Base-by-base conservation (phyloP, 371 early-diverging fungal species). In the Rhizopus arrhizus region DNA sequence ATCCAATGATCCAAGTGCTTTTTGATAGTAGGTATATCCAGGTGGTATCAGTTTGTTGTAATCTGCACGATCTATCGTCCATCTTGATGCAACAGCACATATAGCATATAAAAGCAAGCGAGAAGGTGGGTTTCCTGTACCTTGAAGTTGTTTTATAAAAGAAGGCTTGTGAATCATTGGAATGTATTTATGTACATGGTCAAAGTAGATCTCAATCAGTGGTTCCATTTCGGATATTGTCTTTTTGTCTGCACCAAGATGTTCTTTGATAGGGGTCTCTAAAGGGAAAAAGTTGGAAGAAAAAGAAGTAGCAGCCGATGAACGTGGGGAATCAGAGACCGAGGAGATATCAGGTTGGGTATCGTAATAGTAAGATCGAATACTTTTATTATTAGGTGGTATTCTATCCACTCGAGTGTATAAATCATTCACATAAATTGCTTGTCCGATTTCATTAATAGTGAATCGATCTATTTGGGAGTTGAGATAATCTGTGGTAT, bases 161-260 rank as follows among this genome's bases (percentile, higher is more conserved):
- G 71, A 61, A 5, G 82, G 79, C 60, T 81, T 80, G 56, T 85
- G 77, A 29, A 87, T 69, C 64, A 87, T 84, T 4, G 87, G 87
- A 4, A 76, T 72, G 48, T 85, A 85, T 12, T 78, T 83, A 62
- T 87, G 85, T 8, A 85, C 81, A 59, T 83, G 77, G 7, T 70
- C 68, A 46, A 87, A 85, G 45, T 84, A 84, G 0, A 68, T 59
- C 22, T 75, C 76, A 8, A 74, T 65, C 32, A 78, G 45, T 2
- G 66, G 45, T 36, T 64, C 64, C 28, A 64, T 33, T 28, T 68
- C 68, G 6, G 45, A 29, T 10, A 68, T 12, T 0, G 57, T n/a
- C 9, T 48, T 40, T 38, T 53, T 45, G 34, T 58, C 67, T 15
- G 56, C 53, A 8, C 41, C 53, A 11, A 58, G 46, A 16, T 68